Conservation (phyloP, 2,329 filamentous ascomycete genomes). For the Hypoxylon sp. region DNA sequence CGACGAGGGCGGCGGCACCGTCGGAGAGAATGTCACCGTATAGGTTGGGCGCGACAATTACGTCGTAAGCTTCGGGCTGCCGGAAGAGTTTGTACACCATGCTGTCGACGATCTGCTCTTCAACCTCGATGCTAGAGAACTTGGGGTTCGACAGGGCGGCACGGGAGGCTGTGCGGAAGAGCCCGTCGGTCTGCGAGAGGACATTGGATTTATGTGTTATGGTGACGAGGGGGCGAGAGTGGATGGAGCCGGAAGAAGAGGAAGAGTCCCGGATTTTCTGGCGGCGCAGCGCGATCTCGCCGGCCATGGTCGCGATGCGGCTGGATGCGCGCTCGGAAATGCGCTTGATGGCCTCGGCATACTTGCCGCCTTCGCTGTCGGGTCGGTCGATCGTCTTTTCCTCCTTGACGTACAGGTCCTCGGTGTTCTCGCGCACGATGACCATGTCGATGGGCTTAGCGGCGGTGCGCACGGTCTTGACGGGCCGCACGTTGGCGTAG, state of each 20-base stretch:
- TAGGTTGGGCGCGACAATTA: slow-evolving; percentile 96
- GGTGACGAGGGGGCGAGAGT: slow-evolving; percentile 82
- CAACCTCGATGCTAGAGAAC: slow-evolving; percentile 77
- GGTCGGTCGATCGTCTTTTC: slow-evolving; percentile 80
- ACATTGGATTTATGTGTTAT: slow-evolving; percentile 99
- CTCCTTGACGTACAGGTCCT: slow-evolving; percentile 98
- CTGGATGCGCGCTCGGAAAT: slow-evolving; percentile 88
- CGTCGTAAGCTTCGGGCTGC: slow-evolving; percentile 94
- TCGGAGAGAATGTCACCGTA: slow-evolving; percentile 98
- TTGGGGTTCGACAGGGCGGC: slow-evolving; percentile 76
- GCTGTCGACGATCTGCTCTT: slow-evolving; percentile 98
- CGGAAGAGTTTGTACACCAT: slow-evolving; percentile 99
- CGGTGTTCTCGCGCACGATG: slow-evolving; percentile 98
- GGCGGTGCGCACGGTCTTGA: slow-evolving; percentile 82
- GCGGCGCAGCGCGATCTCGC: slow-evolving; percentile 90
- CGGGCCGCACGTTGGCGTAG: slow-evolving; percentile 97
- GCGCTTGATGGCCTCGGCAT: slow-evolving; percentile 97
- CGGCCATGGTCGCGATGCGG: slow-evolving; percentile 93
- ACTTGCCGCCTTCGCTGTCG: slow-evolving; percentile 78
- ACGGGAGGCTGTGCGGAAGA: slow-evolving; percentile 88
- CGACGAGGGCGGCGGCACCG: slow-evolving; percentile 93
- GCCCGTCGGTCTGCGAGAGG: slow-evolving; percentile 93
- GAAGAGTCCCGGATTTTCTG: slow-evolving; percentile 80
- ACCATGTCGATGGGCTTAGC: slow-evolving; percentile 89
- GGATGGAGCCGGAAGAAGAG: slow-evolving; percentile 71